phyloP scores from a whole-genome alignment of 2,329 filamentous ascomycete genomes.

The Lecanicillium sp. region DNA sequence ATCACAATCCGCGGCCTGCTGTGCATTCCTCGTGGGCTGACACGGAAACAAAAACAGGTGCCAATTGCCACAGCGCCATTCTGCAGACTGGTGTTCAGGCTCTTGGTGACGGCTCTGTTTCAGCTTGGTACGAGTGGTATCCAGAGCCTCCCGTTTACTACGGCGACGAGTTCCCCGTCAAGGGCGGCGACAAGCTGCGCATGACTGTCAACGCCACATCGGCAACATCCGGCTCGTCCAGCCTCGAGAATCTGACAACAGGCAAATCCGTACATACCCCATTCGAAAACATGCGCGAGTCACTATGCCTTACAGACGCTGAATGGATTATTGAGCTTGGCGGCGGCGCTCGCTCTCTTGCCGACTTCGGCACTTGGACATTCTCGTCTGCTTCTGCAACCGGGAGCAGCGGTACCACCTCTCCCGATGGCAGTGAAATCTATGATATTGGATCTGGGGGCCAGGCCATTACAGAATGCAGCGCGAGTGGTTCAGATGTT shows the following conservation, averaged over 20 bases:
- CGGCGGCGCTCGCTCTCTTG: constrained; percentile 17
- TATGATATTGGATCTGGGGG: neutral
- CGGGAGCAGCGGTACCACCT: constrained; percentile 28
- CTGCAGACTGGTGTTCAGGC: constrained; percentile 36
- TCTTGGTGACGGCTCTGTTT: constrained; percentile 26
- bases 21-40: too few species aligned
- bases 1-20: too few species aligned
- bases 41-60: too few species aligned
- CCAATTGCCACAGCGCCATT: constrained; percentile 30
- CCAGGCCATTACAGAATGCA: neutral
- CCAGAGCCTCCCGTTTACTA: constrained; percentile 33
- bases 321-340: constrained; percentile 52
- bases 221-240: constrained; percentile 16
- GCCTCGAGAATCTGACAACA: constrained; percentile 38
- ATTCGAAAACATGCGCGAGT: constrained; percentile 33
- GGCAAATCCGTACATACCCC: constrained; percentile 45
- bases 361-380: constrained; percentile 7
- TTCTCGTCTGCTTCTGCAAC: constrained; percentile 2
- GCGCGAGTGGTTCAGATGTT: neutral
- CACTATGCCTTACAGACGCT: constrained; percentile 46
- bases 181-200: constrained; percentile 18
- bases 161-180: constrained; percentile 18
- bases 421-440: constrained; percentile 22
- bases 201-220: constrained; percentile 19
- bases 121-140: constrained; percentile 37